Conservation (phyloP, 106 monocot genomes). For the Dendrobium huoshanense region DNA sequence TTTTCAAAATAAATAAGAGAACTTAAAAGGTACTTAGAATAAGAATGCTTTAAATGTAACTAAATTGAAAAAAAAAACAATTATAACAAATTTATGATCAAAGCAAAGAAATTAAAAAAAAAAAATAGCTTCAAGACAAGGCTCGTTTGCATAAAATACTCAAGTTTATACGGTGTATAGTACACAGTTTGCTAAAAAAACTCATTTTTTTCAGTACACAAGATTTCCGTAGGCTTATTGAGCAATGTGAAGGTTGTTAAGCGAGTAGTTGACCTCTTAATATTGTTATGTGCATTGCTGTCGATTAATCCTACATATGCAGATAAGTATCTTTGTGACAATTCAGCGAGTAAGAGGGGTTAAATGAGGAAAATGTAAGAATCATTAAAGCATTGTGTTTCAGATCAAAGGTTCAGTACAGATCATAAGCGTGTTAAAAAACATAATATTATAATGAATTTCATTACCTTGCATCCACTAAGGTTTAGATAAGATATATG, state of each 20-base stretch:
- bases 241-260: neutral
- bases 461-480: conserved; percentile 91
- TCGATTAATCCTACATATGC: neutral
- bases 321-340: neutral
- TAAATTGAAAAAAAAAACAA: neutral
- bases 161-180: neutral
- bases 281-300: neutral
- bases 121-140: neutral
- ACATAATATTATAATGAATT: neutral
- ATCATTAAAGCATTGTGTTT: neutral
- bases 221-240: neutral
- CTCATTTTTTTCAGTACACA: neutral
- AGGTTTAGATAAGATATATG: conserved; percentile 62
- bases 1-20: neutral
- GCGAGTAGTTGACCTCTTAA: neutral
- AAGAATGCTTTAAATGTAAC: neutral
- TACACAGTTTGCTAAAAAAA: neutral
- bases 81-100: neutral
- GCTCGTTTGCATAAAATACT: neutral
- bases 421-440: neutral
- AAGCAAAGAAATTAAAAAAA: neutral
- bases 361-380: neutral
- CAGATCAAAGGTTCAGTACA: neutral
- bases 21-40: neutral
- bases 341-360: neutral